Evolutionary conservation across 495 filamentous ascomycete genomes (phyloP).

Genomic region (Podospora pseudoanserina): DNA sequence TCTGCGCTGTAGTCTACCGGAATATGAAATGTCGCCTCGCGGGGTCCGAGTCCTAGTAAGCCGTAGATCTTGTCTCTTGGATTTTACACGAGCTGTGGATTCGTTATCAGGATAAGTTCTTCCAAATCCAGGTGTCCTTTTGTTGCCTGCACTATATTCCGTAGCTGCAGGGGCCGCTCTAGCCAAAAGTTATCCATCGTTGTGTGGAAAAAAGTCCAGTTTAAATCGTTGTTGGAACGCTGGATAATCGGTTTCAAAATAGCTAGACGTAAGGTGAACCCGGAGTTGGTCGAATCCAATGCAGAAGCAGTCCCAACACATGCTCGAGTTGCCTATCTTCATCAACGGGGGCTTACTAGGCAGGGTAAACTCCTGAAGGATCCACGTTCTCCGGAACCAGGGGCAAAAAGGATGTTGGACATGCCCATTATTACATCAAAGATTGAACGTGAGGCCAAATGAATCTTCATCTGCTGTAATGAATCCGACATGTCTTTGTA

Average conservation of each 20-base stretch:
- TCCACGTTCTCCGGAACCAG: background rate
- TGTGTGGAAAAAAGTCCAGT: too few relatives aligned
- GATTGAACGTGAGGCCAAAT: background rate
- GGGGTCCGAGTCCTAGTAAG: too few relatives aligned
- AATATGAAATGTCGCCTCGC: too few relatives aligned
- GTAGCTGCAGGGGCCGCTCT: too few relatives aligned
- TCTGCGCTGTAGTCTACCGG: too few relatives aligned
- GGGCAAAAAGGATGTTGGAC: background rate
- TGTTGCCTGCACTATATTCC: too few relatives aligned
- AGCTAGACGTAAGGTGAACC: too few relatives aligned
- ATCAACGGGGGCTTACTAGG: background rate
- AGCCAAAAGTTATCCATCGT: too few relatives aligned
- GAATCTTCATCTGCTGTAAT: background rate
- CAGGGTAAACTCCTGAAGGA: background rate
- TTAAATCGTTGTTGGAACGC: background rate
- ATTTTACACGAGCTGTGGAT: too few relatives aligned
- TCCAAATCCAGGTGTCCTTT: too few relatives aligned
- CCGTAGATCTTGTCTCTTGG: too few relatives aligned
- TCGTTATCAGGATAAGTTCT: too few relatives aligned
- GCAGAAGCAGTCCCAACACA: background rate
- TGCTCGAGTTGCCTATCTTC: background rate
- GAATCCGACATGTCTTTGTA: background rate
- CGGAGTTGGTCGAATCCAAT: background rate
- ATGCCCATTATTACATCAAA: background rate
- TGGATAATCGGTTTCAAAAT: background rate